A percentile compares a stretch with the other conserved stretches of the same genome.
phyloP scores from a whole-genome alignment of 2,329 filamentous ascomycete genomes.

The Aspergillus melleus region DNA sequence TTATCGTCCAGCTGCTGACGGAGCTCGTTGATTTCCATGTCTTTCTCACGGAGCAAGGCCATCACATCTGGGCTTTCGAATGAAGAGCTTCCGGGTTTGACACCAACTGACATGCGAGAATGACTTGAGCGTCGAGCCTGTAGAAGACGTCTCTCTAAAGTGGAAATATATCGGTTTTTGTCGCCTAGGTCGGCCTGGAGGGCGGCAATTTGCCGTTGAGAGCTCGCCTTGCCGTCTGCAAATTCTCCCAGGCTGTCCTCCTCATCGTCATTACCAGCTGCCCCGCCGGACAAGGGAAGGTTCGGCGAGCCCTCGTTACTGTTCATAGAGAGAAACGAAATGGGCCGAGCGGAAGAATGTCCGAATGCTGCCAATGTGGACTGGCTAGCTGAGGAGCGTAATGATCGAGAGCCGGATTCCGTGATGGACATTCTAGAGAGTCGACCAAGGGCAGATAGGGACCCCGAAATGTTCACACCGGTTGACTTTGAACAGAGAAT shows the following conservation, averaged over 20 bases:
- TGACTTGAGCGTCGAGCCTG: constrained; percentile 90
- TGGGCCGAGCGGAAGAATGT: constrained; percentile 61
- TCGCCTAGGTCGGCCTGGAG: constrained; percentile 93
- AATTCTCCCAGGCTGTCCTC: constrained; percentile 77
- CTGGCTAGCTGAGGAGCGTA: constrained; percentile 69
- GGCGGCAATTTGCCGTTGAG: constrained; percentile 84
- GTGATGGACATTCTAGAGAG: constrained; percentile 61
- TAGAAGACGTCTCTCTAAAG: constrained; percentile 84
- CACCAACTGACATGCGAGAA: constrained; percentile 76
- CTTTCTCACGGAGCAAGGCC: constrained; percentile 77
- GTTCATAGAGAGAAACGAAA: constrained; percentile 65
- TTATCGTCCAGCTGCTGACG: constrained; percentile 88
- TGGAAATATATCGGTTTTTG: constrained; percentile 94
- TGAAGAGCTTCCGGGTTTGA: constrained; percentile 65
- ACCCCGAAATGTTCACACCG: constrained; percentile 78
- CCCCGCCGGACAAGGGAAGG: constrained; percentile 31
- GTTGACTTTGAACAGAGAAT: constrained; percentile 95
- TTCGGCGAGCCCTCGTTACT: constrained; percentile 36
- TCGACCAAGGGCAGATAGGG: constrained; percentile 68
- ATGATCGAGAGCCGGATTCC: constrained; percentile 52
- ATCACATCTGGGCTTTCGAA: constrained; percentile 77
- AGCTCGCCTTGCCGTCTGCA: constrained; percentile 79
- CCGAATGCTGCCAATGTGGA: constrained; percentile 52
- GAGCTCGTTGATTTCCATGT: constrained; percentile 89
- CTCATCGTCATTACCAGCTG: constrained; percentile 49